These are phyloP conservation scores for Solanum boliviense DNA, from an alignment of 257 asterid genomes.

Conservation along the genomic window DNA sequence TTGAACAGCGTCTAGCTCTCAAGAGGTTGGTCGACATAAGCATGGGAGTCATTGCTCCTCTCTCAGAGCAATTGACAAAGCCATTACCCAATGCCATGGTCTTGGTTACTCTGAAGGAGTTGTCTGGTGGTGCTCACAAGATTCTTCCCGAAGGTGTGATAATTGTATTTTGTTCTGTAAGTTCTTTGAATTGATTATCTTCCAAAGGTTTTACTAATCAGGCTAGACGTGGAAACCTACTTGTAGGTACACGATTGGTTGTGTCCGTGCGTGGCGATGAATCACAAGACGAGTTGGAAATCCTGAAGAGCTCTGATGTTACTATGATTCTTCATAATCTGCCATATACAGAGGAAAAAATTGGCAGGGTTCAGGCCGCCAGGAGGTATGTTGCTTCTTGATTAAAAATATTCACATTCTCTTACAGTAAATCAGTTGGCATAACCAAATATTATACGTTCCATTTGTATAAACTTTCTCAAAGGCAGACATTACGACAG, in stretches of 20 bases:
- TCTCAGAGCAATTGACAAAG: conserved; percentile 87
- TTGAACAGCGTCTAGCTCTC: conserved; percentile 76
- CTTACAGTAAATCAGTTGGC: background rate
- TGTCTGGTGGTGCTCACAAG: conserved; percentile 75
- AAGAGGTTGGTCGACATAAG: conserved; percentile 81
- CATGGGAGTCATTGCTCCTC: conserved; percentile 93
- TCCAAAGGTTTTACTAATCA: background rate
- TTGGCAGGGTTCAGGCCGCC: conserved; percentile 92
- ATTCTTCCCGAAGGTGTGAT: conserved; percentile 77
- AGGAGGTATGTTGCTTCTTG: conserved; percentile 46
- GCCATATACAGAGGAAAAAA: conserved; percentile 63
- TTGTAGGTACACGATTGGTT: conserved; percentile 71
- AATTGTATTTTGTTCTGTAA: background rate
- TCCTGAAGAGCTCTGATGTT: conserved; percentile 61
- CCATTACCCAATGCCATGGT: conserved; percentile 77
- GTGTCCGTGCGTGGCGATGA: conserved; percentile 84
- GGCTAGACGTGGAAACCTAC: conserved; percentile 1
- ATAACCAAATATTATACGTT: background rate
- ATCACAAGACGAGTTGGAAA: conserved; percentile 55
- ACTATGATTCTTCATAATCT: conserved; percentile 76
- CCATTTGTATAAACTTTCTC: background rate
- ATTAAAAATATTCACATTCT: background rate
- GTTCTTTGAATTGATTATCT: background rate
- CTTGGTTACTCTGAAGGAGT: conserved; percentile 66
- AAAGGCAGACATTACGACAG: background rate